Conservation (phyloP, 441 rosid species). For the Manihot esculenta region DNA sequence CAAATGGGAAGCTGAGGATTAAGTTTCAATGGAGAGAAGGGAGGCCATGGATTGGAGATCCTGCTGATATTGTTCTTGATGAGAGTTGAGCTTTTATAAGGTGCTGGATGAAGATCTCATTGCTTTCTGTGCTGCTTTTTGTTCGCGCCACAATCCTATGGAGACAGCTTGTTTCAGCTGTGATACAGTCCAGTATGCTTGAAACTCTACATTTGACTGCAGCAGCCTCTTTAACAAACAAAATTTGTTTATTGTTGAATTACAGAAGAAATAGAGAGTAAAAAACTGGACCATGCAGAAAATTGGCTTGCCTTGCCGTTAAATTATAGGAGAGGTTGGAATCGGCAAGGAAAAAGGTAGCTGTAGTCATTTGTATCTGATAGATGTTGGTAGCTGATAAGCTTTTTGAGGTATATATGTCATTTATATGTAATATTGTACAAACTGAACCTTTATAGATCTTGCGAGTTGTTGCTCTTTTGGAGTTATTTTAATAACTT, state of each 20-base stretch:
- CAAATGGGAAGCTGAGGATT: conserved; percentile 88
- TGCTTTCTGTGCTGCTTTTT: conserved; percentile 16
- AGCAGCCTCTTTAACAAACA: neutral
- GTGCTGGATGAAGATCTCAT: conserved; percentile 6
- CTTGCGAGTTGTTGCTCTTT: conserved; percentile 18
- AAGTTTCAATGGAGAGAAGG: conserved; percentile 99
- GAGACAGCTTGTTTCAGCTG: conserved; percentile 22
- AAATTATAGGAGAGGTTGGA: conserved; percentile 27
- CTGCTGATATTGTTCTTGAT: conserved; percentile 83
- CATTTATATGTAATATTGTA: conserved; percentile 34
- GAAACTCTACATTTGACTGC: conserved; percentile 4
- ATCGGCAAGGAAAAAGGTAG: conserved; percentile 26
- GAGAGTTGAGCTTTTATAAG: conserved; percentile 34
- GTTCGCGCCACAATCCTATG: conserved; percentile 25
- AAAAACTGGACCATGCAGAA: conserved; percentile 25
- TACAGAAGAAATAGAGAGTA: conserved; percentile 28
- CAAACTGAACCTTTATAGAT: conserved; percentile 27
- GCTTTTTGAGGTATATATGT: conserved; percentile 39
- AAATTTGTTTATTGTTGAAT: conserved; percentile 34
- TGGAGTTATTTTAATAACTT: conserved; percentile 1
- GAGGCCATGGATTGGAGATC: conserved; percentile 96
- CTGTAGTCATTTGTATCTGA: conserved; percentile 39
- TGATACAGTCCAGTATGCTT: conserved; percentile 3
- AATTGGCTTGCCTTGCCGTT: conserved; percentile 32
- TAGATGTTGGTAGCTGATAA: conserved; percentile 30